These are phyloP conservation scores for Ashbya aceris DNA, from an alignment of 1,139 yeast species.

Conservation along the genomic window DNA sequence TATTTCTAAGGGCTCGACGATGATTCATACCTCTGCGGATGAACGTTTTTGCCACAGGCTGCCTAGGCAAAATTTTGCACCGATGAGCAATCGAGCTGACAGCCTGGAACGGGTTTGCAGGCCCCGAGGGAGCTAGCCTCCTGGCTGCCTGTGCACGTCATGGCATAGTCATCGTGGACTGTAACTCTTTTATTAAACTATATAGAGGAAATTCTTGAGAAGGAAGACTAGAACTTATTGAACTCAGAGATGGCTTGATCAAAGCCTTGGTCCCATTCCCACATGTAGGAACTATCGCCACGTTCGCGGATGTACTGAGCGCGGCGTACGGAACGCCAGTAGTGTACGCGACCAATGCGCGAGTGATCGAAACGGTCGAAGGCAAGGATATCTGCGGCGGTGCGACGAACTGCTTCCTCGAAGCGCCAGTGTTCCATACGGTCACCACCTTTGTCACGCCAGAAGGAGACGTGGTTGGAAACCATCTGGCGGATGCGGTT, in stretches of 20 bases:
- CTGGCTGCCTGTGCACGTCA: too few species aligned
- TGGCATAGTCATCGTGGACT: too few species aligned
- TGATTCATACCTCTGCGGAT: too few species aligned
- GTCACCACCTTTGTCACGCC: slow-evolving; percentile 55
- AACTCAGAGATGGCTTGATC: slow-evolving; percentile 43
- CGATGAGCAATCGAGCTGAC: too few species aligned
- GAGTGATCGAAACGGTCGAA: slow-evolving; percentile 68
- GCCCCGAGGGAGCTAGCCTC: too few species aligned
- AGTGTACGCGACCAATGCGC: slow-evolving; percentile 58
- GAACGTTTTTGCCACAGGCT: too few species aligned
- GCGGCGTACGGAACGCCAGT: slow-evolving; percentile 53
- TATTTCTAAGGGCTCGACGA: too few species aligned
- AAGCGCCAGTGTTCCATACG: slow-evolving; percentile 74
- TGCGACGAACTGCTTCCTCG: slow-evolving; percentile 65
- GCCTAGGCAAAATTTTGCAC: too few species aligned
- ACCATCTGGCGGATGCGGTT: slow-evolving; percentile 37
- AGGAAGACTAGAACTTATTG: slow-evolving; percentile 9
- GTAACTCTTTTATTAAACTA: background rate
- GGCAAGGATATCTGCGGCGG: slow-evolving; percentile 59
- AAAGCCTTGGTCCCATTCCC: slow-evolving; percentile 91
- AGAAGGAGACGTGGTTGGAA: slow-evolving; percentile 49
- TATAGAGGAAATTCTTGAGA: background rate
- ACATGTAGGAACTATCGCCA: slow-evolving; percentile 49
- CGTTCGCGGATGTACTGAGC: slow-evolving; percentile 47
- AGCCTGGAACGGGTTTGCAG: too few species aligned